These are phyloP conservation scores for Xylaria cubensis DNA, from an alignment of 495 filamentous ascomycete species.

Conservation along the genomic window DNA sequence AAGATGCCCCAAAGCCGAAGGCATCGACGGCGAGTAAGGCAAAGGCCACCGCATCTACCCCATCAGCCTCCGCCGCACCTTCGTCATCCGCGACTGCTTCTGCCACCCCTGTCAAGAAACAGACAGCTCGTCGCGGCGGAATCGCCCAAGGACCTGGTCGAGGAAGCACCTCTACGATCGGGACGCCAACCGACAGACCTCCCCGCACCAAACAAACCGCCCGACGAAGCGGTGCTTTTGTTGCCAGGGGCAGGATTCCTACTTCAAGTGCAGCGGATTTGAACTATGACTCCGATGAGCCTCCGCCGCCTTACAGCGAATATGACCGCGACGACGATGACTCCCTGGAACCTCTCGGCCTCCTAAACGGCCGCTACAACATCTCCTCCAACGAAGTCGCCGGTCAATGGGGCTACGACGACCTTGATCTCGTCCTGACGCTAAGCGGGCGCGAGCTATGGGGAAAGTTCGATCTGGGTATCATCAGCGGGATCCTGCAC, in stretches of 20 bases:
- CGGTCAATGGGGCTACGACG: constrained; percentile 23
- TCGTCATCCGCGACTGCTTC: too few species aligned
- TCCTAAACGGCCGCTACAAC: constrained; percentile 55
- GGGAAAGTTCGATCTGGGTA: constrained; percentile 43
- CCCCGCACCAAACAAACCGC: background rate
- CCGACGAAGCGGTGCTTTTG: constrained; percentile 16
- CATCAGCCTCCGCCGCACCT: background rate
- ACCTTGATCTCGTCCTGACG: constrained; percentile 39
- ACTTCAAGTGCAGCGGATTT: background rate
- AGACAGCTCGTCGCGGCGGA: constrained; percentile 33
- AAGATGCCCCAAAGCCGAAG: constrained; percentile 28
- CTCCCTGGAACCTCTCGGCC: constrained; percentile 39
- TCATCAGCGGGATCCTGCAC: constrained; percentile 38
- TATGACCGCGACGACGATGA: constrained; percentile 3
- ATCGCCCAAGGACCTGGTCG: constrained; percentile 30
- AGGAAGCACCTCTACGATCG: constrained; percentile 3
- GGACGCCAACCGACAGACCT: background rate
- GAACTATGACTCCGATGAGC: constrained; percentile 29
- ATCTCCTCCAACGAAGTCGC: constrained; percentile 35
- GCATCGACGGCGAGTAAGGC: constrained; percentile 29
- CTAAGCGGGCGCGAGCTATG: constrained; percentile 43
- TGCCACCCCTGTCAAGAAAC: constrained; percentile 21
- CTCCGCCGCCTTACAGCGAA: constrained; percentile 36
- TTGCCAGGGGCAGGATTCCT: background rate
- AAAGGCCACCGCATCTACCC: constrained; percentile 27